Evolutionary conservation across 345 rosid species (phyloP), one percentile per base, ranked within the genome.

Genomic region (Arabis hirsuta): DNA sequence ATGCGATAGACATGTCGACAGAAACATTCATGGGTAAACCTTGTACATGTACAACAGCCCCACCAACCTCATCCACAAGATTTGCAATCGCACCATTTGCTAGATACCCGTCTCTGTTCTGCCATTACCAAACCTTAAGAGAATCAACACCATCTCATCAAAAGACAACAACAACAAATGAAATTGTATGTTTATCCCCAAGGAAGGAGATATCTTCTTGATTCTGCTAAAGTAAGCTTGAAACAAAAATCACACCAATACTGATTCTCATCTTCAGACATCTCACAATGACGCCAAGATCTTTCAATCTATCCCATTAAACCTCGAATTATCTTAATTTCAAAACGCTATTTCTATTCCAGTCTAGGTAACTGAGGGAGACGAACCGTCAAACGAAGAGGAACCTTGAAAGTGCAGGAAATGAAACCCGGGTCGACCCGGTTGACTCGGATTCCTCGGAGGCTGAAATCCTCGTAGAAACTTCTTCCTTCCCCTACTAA

Each of bases 31-130:
- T 79, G 0, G 93, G 93, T 39, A 16, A 16, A 16, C 16, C 16
- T 16, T 16, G 16, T 16, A 84, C 78, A 9, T 81, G 72, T 43
- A 85, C 81, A 64, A 84, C 87, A 12, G 93, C 81, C 29, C 84
- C 87, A 39, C 98, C 99, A 43, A 90, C 85, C 43, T 95, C 99
- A 69, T 91, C 99, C 32, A 95, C 88, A n/a, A 91, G 85, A 78
- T 87, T 90, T 2, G 92, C 96, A 58, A 91, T 81, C 0, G 94
- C 96, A 16, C 97, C 97, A 0, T 81, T 74, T 1, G 98, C 96
- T 60, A 95, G 72, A 64, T 86, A 86, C 55, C 96, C 90, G 12
- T 75, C 83, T 72, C 79, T 82, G 67, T 88, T 94, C 99, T 95
- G 90, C 80, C 57, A 63, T 55, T 10, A 55, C 10, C 34, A 58